Conservation (phyloP, 2,329 filamentous ascomycete genomes). For the Falciphora oryzae region DNA sequence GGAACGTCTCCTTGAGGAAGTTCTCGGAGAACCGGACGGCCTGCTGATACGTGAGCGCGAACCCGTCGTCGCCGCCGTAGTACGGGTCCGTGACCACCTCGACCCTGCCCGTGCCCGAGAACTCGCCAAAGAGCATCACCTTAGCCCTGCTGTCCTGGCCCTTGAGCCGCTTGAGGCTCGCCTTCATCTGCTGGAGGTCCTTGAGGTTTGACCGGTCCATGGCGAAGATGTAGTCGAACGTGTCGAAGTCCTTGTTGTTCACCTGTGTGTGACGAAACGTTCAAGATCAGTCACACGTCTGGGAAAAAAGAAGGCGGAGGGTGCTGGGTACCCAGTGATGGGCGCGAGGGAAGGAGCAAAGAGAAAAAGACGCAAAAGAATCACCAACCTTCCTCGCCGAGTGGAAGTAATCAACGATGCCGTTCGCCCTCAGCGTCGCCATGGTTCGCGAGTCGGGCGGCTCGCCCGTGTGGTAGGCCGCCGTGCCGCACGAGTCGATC, state of each 20-base stretch:
- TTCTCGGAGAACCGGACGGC: slow-evolving; percentile 69
- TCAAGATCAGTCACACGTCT: background rate
- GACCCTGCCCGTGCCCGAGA: slow-evolving; percentile 57
- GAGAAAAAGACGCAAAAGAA: background rate
- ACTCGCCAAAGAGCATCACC: slow-evolving; percentile 81
- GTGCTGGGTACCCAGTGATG: background rate
- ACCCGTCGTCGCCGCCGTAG: slow-evolving; percentile 79
- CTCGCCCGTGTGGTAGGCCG: slow-evolving; percentile 76
- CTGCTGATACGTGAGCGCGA: slow-evolving; percentile 83
- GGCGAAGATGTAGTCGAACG: slow-evolving; percentile 89
- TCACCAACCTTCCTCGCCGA: slow-evolving; percentile 63
- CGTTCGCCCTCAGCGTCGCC: slow-evolving; percentile 66
- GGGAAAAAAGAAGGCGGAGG: too few relatives aligned
- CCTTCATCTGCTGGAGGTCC: slow-evolving; percentile 58
- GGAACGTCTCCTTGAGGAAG: slow-evolving; percentile 60
- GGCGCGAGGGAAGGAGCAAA: background rate
- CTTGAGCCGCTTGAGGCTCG: slow-evolving; percentile 34
- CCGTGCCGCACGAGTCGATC: slow-evolving; percentile 87
- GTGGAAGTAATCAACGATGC: slow-evolving; percentile 73
- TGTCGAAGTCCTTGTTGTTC: slow-evolving; percentile 58
- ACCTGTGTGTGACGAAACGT: background rate
- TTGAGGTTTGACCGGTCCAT: slow-evolving; percentile 85
- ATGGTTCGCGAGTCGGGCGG: slow-evolving; percentile 79
- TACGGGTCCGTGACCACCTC: slow-evolving; percentile 87
- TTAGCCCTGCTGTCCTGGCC: slow-evolving; percentile 54